These are phyloP conservation scores for Metschnikowia aberdeeniae DNA, from an alignment of 805 yeast species.

Conservation along the genomic window DNA sequence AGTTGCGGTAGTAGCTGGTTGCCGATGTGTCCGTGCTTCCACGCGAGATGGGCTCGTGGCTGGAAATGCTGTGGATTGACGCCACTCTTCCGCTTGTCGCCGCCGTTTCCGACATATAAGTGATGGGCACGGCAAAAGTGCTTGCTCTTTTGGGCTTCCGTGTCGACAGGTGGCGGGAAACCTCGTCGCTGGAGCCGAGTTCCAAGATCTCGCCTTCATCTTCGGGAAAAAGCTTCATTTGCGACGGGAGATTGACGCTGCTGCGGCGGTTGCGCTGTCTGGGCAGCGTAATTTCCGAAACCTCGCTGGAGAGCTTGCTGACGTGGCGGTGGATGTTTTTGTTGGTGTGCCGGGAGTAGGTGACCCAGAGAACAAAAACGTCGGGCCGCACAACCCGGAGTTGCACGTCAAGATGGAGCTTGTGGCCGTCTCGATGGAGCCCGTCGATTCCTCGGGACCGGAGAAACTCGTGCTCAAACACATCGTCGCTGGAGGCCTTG, in stretches of 20 bases:
- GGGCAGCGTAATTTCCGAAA: conserved; percentile 10
- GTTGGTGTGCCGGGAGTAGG: conserved; percentile 58
- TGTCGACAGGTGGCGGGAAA: conserved; percentile 34
- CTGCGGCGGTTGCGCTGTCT: conserved; percentile 8
- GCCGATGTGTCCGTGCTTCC: conserved; percentile 8
- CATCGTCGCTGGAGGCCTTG: conserved; percentile 15
- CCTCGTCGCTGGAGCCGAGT: conserved; percentile 24
- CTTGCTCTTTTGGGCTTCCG: conserved; percentile 26
- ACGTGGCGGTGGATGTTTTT: conserved; percentile 24
- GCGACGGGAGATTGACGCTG: conserved; percentile 47
- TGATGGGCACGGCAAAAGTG: conserved; percentile 27
- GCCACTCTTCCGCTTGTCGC: neutral
- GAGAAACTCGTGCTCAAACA: conserved; percentile 48
- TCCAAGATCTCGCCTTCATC: conserved; percentile 30
- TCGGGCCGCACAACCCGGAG: conserved; percentile 61
- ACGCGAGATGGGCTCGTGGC: conserved; percentile 7
- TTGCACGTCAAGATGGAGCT: conserved; percentile 71
- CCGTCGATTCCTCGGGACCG: conserved; percentile 68
- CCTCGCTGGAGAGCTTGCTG: conserved; percentile 18
- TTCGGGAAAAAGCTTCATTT: conserved; percentile 45
- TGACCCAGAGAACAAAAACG: conserved; percentile 74
- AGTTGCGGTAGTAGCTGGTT: conserved; percentile 18
- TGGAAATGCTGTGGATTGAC: conserved; percentile 9
- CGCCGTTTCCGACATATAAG: conserved; percentile 12
- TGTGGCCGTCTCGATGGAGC: conserved; percentile 63